phyloP scores from a whole-genome alignment of 2,329 filamentous ascomycete genomes.

The Xylaria sp. region DNA sequence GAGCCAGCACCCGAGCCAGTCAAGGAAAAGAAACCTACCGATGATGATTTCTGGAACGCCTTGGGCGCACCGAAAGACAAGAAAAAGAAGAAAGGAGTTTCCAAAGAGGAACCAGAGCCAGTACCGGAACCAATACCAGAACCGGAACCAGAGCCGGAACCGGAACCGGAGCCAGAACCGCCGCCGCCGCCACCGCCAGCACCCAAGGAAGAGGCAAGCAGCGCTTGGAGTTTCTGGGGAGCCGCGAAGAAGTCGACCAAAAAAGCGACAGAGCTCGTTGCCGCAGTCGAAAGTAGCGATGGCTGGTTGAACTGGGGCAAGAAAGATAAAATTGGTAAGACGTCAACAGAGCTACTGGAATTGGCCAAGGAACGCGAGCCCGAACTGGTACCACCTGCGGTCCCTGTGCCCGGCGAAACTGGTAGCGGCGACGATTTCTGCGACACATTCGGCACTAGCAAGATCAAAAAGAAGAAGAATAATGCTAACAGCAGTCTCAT shows the following conservation, averaged over 20 bases:
- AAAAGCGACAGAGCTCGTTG: slow-evolving; percentile 41
- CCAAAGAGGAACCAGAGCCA: slow-evolving; percentile 27
- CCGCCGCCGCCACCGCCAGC: slow-evolving; percentile 47
- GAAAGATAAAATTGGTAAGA: slow-evolving; percentile 46
- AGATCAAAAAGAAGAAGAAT: slow-evolving; percentile 44
- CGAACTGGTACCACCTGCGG: slow-evolving; percentile 33
- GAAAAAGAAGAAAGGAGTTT: slow-evolving; percentile 51
- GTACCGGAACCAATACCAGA: neutral
- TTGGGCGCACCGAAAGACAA: slow-evolving; percentile 44
- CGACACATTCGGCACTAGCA: slow-evolving; percentile 36
- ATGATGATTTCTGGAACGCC: slow-evolving; percentile 38
- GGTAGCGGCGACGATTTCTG: slow-evolving; percentile 41
- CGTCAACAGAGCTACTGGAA: slow-evolving; percentile 41
- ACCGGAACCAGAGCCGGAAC: slow-evolving; percentile 42
- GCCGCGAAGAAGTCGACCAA: slow-evolving; percentile 61
- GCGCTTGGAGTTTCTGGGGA: slow-evolving; percentile 67
- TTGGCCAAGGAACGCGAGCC: slow-evolving; percentile 39
- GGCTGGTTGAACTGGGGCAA: slow-evolving; percentile 46
- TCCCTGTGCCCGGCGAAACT: slow-evolving; percentile 39
- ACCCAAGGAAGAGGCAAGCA: slow-evolving; percentile 53
- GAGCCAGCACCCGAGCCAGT: slow-evolving; percentile 40
- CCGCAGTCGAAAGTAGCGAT: slow-evolving; percentile 25
- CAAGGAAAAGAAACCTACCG: slow-evolving; percentile 41
- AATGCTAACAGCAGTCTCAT: slow-evolving; percentile 50
- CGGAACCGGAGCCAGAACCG: slow-evolving; percentile 45